Evolutionary conservation across 306 rosid genomes (phyloP).

Genomic region (Quercus berberidifolia): DNA sequence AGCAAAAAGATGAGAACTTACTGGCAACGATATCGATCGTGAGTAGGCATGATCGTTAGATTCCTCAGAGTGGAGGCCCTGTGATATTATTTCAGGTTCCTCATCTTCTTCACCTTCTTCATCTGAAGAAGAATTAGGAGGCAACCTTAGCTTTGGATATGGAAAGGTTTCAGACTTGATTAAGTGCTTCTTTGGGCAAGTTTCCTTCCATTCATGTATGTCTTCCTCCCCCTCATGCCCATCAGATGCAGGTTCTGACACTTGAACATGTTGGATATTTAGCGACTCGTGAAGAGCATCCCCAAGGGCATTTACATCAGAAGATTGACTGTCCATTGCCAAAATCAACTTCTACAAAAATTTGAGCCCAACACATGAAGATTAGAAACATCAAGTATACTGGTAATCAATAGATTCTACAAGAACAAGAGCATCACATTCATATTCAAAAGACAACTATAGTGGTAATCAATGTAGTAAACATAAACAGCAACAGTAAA

Average conservation of each 20-base stretch:
- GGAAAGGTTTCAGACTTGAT: conserved; percentile 44
- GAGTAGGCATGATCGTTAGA: conserved; percentile 29
- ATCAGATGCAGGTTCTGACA: conserved; percentile 20
- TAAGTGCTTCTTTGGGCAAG: conserved; percentile 22
- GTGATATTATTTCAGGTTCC: conserved; percentile 29
- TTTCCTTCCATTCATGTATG: not conserved
- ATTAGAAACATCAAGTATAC: not conserved
- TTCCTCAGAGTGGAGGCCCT: conserved; percentile 26
- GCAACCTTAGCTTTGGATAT: conserved; percentile 20
- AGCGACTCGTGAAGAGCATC: conserved; percentile 36
- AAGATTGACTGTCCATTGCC: conserved; percentile 55
- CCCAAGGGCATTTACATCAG: conserved; percentile 39
- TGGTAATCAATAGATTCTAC: conserved; percentile 23
- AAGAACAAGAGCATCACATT: not conserved
- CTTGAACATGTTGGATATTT: conserved; percentile 31
- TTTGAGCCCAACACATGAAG: not conserved
- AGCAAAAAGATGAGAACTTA: conserved; percentile 32
- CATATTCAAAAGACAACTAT: not conserved
- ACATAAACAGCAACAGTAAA: not conserved
- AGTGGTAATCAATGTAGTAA: not conserved
- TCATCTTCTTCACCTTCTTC: conserved; percentile 28
- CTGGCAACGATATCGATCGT: conserved; percentile 45
- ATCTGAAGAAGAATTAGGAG: conserved; percentile 29
- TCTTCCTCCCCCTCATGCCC: conserved; percentile 19
- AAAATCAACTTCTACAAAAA: conserved; percentile 33